Evolutionary conservation across 208 protist species (phyloP).

Genomic region (Leishmania guyanensis): DNA sequence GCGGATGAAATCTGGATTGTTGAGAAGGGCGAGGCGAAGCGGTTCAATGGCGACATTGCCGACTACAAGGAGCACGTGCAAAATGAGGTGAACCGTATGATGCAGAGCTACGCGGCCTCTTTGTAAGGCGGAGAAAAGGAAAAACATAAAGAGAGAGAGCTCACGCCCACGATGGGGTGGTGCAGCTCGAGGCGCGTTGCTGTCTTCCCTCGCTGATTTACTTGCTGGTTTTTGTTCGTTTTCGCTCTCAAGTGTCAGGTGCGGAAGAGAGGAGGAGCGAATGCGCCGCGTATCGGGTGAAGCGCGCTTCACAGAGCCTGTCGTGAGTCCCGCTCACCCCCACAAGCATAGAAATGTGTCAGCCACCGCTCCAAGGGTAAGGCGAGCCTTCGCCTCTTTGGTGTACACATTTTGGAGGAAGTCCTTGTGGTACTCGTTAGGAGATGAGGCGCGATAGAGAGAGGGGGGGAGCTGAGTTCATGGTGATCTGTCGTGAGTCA

Average conservation of each 20-base stretch:
- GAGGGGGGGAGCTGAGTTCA: background rate
- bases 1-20: constrained; percentile 97
- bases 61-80: constrained; percentile 94
- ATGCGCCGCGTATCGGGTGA: background rate
- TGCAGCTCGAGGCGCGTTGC: background rate
- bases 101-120: constrained; percentile 53
- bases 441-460: background rate
- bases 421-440: background rate
- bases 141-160: background rate
- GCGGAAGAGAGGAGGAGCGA: background rate
- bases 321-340: too few relatives aligned
- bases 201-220: background rate
- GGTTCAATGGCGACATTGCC: constrained; percentile 90
- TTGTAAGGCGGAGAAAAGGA: background rate
- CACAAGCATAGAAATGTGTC: background rate
- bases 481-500: background rate
- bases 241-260: background rate
- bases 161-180: background rate
- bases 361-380: background rate
- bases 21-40: constrained; percentile 83
- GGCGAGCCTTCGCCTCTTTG: background rate
- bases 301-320: background rate
- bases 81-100: constrained; percentile 83
- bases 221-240: background rate
- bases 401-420: background rate